Base-by-base conservation (phyloP, 1,284 basidiomycete genomes). In the Marasmius tenuissimus region DNA sequence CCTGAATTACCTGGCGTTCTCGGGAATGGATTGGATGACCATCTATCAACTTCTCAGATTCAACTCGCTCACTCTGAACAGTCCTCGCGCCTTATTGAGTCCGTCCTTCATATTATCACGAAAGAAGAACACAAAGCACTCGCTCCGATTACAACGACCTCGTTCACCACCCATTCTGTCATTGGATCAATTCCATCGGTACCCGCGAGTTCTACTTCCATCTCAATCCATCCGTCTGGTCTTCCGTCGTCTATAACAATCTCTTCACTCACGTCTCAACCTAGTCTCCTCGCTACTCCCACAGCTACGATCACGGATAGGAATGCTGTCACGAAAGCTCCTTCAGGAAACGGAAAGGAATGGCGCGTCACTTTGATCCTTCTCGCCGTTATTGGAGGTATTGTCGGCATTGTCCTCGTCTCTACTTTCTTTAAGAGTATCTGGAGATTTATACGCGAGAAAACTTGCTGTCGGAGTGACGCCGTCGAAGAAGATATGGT, bases 301-400 rank as follows among this genome's bases (percentile, higher is more conserved):
- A 42, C 27, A 45, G 47, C 60, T 42, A 54, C 62, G 33, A 39
- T 61, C 37, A 62, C 67, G 16, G 12, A 47, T 18, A 54, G 62
- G 22, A 59, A 50, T 40, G 57, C 57, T 53, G 50, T 61, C 48
- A 45, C 55, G 18, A 58, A 65, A 48, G 45, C 68, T 8, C 9
- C 64, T 42, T 55, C 54, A 10, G 62, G 22, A 51, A 78, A 78
- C 66, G 68, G 76, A 42, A 73, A 71, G n/a, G 70, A 84, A 68
- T 90, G 88, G 88, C 86, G 87, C 71, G 79, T 88, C 60, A 79
- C 89, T 60, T 87, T 87, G 27, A 82, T 91, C 62, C 80, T 81
- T 6, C 79, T 89, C 61, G 82, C 88, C 64, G 78, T 80, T 20
- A 78, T 91, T 66, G 84, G 79, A 55, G 77, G 82, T 35, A 75